Percentiles rank a stretch among this genome's conserved stretches.
phyloP scores from a whole-genome alignment of 1,284 basidiomycete species.

The Clitocybe nebularis region DNA sequence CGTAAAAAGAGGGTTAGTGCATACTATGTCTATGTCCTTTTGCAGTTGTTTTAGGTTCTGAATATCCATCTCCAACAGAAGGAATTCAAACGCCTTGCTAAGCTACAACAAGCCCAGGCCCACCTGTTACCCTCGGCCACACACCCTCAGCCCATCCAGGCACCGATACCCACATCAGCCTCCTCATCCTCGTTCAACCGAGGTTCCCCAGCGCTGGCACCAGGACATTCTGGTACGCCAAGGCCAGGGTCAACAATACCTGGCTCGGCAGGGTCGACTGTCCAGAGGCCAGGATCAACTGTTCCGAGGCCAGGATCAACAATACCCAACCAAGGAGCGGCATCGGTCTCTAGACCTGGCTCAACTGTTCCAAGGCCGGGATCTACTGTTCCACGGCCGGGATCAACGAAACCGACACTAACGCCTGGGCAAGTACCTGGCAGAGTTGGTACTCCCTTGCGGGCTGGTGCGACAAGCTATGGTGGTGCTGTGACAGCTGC shows the following conservation, averaged over 20 bases:
- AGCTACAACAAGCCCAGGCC: constrained; percentile 44
- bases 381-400: constrained; percentile 22
- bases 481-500: constrained; percentile 23
- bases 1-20: constrained; percentile 67
- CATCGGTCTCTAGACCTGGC: constrained; percentile 22
- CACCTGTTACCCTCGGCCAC: constrained; percentile 23
- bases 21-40: constrained; percentile 4
- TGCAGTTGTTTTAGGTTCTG: constrained; percentile 5
- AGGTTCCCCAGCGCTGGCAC: constrained; percentile 14
- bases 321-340: constrained; percentile 20
- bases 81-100: constrained; percentile 67
- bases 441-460: constrained; percentile 18
- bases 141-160: constrained; percentile 32
- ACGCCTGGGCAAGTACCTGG: constrained; percentile 17
- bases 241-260: constrained; percentile 17
- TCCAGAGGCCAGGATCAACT: constrained; percentile 29
- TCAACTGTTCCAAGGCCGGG: constrained; percentile 23
- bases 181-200: constrained; percentile 25
- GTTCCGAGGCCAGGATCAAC: constrained; percentile 25
- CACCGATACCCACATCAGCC: constrained; percentile 31
- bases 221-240: constrained; percentile 20
- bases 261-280: constrained; percentile 16
- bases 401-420: constrained; percentile 15
- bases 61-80: constrained; percentile 40
- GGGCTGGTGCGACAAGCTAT: constrained; percentile 15